These are phyloP conservation scores for Apiospora sp. DNA, from an alignment of 2,329 filamentous ascomycete genomes.

Conservation along the genomic window DNA sequence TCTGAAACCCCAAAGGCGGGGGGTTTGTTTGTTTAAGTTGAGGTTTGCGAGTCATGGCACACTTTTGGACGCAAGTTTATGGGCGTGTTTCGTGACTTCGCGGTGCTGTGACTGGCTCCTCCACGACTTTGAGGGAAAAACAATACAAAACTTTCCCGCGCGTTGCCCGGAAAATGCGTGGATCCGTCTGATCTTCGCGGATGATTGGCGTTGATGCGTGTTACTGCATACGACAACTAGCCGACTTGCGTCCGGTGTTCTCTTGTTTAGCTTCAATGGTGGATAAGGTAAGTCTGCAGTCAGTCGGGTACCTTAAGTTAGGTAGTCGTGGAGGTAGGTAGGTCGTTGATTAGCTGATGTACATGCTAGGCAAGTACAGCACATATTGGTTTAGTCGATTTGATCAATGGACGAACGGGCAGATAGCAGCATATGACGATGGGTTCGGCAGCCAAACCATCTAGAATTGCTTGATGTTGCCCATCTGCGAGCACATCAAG, in stretches of 20 bases:
- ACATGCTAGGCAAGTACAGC: neutral
- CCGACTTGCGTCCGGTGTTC: slow-evolving; percentile 5
- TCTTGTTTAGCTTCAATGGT: slow-evolving; percentile 10
- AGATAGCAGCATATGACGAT: neutral
- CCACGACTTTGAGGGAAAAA: neutral
- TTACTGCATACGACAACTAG: neutral
- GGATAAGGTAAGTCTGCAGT: neutral
- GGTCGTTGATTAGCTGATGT: neutral
- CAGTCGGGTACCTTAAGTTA: neutral
- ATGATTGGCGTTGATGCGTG: neutral
- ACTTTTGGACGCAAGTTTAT: neutral
- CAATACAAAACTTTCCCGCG: neutral
- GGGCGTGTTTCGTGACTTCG: neutral
- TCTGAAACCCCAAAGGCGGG: slow-evolving; percentile 8
- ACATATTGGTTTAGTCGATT: neutral
- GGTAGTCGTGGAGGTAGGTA: neutral
- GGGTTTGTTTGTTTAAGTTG: slow-evolving; percentile 3
- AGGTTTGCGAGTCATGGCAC: slow-evolving; percentile 7
- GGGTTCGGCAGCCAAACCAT: neutral
- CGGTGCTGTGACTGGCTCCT: slow-evolving; percentile 1
- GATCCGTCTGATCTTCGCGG: slow-evolving; percentile 15
- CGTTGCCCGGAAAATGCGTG: neutral
- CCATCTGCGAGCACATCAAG: no score
- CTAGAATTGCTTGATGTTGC: neutral
- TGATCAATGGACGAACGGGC: no score